Base-by-base conservation (phyloP, 2,329 filamentous ascomycete species). In the Coniella vitis region DNA sequence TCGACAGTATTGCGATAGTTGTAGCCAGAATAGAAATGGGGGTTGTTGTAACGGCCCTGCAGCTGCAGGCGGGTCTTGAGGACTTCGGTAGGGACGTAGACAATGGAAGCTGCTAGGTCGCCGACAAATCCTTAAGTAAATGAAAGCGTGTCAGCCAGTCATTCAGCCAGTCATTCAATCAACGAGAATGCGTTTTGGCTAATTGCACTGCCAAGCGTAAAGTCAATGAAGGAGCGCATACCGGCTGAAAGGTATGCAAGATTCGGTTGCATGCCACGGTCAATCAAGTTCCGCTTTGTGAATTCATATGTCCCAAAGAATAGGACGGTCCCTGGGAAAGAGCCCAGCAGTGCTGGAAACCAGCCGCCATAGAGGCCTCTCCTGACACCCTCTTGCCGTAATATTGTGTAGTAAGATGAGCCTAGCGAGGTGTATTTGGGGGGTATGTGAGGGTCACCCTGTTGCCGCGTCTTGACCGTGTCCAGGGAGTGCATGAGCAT, bases 401-500 rank as follows among this genome's bases (percentile, higher is more conserved):
- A 86, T 62, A 98, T 98, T 36, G 86, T 97, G 63, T 86, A 80
- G 69, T 97, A 98, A 4, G 91, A 93, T 51, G 86, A 87, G 35
- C 86, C 87, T 66, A 97, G 83, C 14, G 89, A 91, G 10, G 86
- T 85, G 69, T 98, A 98, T 69, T 87, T 95, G 1, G 93, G 86
- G 19, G 93, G 93, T 53, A 95, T 79, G 64, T 93, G 86, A 38
- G 91, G 90, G 62, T 97, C 93, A 61, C 91, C 93, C 69, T 98
- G 93, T 66, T 98, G 94, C 58, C 93, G 81, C 40, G 93, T 98
- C 71, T 98, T 98, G 60, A 98, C 93, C 1, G 93, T 98, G 67
- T 98, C 93, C 62, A 98, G 79, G 39, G 91, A 97, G 71, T 98
- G 93, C 93, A 98, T 98, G 57, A 98, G 74, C 78, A 98, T 86